Percentiles rank a stretch among this genome's conserved stretches.
phyloP scores from a whole-genome alignment of 805 yeast genomes.

The Hagleromyces aurorensis region DNA sequence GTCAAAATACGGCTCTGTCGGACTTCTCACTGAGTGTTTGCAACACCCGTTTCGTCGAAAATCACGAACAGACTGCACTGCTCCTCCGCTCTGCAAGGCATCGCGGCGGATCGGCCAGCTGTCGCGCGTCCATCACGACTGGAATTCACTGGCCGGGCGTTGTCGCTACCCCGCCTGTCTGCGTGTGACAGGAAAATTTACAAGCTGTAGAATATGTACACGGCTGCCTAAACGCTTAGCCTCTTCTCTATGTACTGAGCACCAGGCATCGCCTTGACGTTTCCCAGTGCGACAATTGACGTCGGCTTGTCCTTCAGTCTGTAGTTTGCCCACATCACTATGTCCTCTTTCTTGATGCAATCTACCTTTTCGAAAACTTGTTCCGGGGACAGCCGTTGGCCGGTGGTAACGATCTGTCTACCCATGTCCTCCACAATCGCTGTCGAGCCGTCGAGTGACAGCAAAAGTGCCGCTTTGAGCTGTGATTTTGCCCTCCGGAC shows the following conservation, averaged over 20 bases:
- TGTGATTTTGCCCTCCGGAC: conserved; percentile 93
- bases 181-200: too few relatives aligned
- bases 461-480: conserved; percentile 80
- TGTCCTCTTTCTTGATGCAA: conserved; percentile 67
- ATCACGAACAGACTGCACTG: too few relatives aligned
- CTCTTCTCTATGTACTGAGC: conserved; percentile 48
- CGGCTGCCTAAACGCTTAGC: conserved; percentile 15
- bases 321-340: conserved; percentile 82
- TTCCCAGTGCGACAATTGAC: conserved; percentile 89
- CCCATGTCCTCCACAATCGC: conserved; percentile 98
- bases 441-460: conserved; percentile 90
- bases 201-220: too few relatives aligned
- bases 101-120: too few relatives aligned
- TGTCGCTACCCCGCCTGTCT: too few relatives aligned
- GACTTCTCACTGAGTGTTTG: too few relatives aligned
- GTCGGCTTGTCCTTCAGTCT: conserved; percentile 70
- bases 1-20: too few relatives aligned
- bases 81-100: too few relatives aligned
- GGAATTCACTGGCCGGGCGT: too few relatives aligned
- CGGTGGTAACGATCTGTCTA: conserved; percentile 93
- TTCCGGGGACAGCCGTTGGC: conserved; percentile 44
- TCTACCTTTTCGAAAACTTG: conserved; percentile 57
- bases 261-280: conserved; percentile 62
- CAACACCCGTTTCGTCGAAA: too few relatives aligned
- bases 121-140: too few relatives aligned